phyloP scores from a whole-genome alignment of 1,139 yeast genomes.

The Pichia sp. region DNA sequence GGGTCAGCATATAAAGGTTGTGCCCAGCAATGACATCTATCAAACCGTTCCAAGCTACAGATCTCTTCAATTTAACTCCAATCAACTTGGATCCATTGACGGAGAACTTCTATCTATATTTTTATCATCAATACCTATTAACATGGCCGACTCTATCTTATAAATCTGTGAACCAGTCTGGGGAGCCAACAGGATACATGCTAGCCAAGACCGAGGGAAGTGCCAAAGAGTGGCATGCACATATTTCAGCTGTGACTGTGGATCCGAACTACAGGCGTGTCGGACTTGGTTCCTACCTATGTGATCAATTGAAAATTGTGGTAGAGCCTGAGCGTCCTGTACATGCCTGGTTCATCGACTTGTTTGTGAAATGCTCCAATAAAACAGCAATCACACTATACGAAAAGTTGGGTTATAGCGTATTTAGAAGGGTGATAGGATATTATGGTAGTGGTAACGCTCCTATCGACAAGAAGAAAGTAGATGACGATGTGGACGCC shows the following conservation, averaged over 20 bases:
- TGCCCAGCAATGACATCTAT: conserved; percentile 61
- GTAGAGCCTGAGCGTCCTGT: conserved; percentile 67
- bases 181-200: conserved; percentile 67
- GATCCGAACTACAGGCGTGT: conserved; percentile 77
- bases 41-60: conserved; percentile 81
- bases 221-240: conserved; percentile 88
- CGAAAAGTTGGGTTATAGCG: conserved; percentile 79
- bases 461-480: conserved; percentile 35
- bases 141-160: conserved; percentile 89
- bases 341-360: conserved; percentile 77
- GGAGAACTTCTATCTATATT: conserved; percentile 81
- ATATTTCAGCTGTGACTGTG: conserved; percentile 93
- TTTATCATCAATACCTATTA: conserved; percentile 77
- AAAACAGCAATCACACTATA: conserved; percentile 73
- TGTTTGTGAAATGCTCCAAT: conserved; percentile 87
- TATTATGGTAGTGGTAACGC: conserved; percentile 59
- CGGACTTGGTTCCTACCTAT: conserved; percentile 76
- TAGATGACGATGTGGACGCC: conserved; percentile 74
- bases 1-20: no score
- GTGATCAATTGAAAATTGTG: conserved; percentile 65
- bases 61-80: conserved; percentile 64
- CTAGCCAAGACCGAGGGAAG: conserved; percentile 96
- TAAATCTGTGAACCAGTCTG: conserved; percentile 50
- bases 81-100: conserved; percentile 85
- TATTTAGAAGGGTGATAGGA: conserved; percentile 83